phyloP scores from a whole-genome alignment of 768 basidiomycete species.

The Leccinum rimulosum region DNA sequence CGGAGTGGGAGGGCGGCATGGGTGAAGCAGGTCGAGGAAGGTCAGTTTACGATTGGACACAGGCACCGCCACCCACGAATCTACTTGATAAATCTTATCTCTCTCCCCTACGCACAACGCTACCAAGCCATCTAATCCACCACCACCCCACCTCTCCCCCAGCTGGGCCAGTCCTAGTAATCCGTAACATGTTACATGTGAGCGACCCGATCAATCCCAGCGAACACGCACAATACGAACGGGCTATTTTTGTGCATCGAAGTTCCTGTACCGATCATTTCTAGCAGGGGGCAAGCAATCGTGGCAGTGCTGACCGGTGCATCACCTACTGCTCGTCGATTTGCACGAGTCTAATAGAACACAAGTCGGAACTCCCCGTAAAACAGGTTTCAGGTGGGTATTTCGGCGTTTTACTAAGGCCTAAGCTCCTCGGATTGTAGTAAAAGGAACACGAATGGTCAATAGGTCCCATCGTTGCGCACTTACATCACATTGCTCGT shows the following conservation, averaged over 20 bases:
- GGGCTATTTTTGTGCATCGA: neutral
- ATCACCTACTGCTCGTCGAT: neutral
- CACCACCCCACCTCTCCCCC: neutral
- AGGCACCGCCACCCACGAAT: slow-evolving; percentile 14
- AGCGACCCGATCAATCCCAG: neutral
- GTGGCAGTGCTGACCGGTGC: neutral
- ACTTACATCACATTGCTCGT: neutral
- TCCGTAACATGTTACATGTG: neutral
- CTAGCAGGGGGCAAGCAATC: neutral
- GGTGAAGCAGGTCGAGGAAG: slow-evolving; percentile 9
- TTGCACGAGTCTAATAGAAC: neutral
- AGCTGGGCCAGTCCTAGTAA: neutral
- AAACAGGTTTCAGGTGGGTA: neutral
- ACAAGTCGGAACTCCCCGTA: neutral
- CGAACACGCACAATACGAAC: neutral
- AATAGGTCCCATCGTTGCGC: neutral
- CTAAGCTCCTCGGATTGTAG: neutral
- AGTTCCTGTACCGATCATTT: neutral
- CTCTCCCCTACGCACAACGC: neutral
- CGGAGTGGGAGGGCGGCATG: slow-evolving; percentile 11
- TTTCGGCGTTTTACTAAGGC: neutral
- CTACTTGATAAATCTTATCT: slow-evolving; percentile 13
- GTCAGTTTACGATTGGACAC: neutral
- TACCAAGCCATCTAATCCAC: neutral
- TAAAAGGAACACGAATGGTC: neutral